phyloP scores from a whole-genome alignment of 2,329 filamentous ascomycete species.

The Canariomyces notabilis region DNA sequence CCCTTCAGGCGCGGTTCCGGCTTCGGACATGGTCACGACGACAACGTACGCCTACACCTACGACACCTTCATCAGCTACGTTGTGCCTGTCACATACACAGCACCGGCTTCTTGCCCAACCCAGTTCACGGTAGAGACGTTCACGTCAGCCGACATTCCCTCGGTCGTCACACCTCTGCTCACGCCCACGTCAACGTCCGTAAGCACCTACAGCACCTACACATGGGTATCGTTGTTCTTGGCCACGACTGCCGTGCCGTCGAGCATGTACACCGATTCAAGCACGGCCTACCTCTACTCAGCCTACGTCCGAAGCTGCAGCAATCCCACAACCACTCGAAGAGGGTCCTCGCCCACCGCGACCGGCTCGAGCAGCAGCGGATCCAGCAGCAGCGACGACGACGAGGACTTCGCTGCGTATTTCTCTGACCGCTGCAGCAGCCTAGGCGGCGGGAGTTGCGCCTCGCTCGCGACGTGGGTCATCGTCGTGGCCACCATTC shows the following conservation, averaged over 20 bases:
- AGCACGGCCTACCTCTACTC: conserved; percentile 7
- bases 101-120: conserved; percentile 29
- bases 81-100: conserved; percentile 16
- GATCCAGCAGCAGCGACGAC: background rate
- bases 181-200: background rate
- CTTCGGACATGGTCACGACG: conserved; percentile 1
- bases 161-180: conserved; percentile 16
- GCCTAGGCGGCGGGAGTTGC: background rate
- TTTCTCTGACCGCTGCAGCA: too few relatives aligned
- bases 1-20: background rate
- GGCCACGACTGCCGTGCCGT: conserved; percentile 2
- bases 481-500: conserved; percentile 25
- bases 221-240: conserved; percentile 7
- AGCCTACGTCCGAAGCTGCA: conserved; percentile 11
- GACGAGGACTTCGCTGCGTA: background rate
- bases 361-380: background rate
- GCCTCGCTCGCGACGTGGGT: conserved; percentile 12
- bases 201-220: background rate
- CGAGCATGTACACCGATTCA: background rate
- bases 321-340: conserved; percentile 12
- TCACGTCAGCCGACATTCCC: conserved; percentile 8
- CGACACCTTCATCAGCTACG: conserved; percentile 3
- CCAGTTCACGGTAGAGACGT: conserved; percentile 26
- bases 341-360: background rate
- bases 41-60: background rate